Evolutionary conservation across 495 filamentous ascomycete genomes (phyloP).

Genomic region (Podospora comata): DNA sequence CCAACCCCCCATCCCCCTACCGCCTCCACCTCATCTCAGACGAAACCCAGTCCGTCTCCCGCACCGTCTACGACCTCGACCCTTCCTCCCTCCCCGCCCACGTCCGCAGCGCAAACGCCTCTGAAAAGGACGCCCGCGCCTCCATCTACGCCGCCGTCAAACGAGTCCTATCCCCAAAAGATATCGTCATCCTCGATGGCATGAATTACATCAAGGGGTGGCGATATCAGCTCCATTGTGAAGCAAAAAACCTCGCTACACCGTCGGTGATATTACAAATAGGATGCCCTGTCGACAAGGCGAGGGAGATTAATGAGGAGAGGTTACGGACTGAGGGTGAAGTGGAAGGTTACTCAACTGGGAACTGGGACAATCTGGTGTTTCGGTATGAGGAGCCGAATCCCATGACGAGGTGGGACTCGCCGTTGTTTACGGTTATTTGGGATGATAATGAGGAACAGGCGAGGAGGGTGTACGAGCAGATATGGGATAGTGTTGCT

Average conservation of each 20-base stretch:
- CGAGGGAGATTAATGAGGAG: conserved; percentile 57
- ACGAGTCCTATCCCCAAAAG: conserved; percentile 69
- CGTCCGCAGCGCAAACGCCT: conserved; percentile 53
- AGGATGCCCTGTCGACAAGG: conserved; percentile 69
- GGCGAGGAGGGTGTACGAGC: conserved; percentile 37
- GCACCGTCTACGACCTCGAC: conserved; percentile 60
- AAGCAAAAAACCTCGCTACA: conserved; percentile 82
- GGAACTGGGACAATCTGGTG: conserved; percentile 86
- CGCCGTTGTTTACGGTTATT: conserved; percentile 84
- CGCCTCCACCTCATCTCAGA: conserved; percentile 68
- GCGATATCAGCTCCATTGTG: conserved; percentile 93
- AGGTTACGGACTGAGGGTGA: conserved; percentile 33
- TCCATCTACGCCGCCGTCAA: conserved; percentile 82
- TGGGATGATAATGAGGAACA: conserved; percentile 67
- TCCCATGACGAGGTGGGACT: conserved; percentile 92
- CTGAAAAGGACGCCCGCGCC: conserved; percentile 91
- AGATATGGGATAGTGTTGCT: conserved; percentile 77
- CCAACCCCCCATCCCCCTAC: conserved; percentile 33
- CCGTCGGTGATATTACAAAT: conserved; percentile 84
- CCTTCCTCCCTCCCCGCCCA: conserved; percentile 45
- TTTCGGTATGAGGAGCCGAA: conserved; percentile 97
- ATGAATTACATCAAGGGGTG: conserved; percentile 98
- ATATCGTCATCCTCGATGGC: conserved; percentile 84
- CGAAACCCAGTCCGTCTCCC: conserved; percentile 59
- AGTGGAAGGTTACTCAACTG: conserved; percentile 58